A percentile compares a stretch with the other conserved stretches of the same genome.
These are phyloP conservation scores for Penicillium fuscoglaucum DNA, from an alignment of 2,329 filamentous ascomycete genomes.

Conservation along the genomic window DNA sequence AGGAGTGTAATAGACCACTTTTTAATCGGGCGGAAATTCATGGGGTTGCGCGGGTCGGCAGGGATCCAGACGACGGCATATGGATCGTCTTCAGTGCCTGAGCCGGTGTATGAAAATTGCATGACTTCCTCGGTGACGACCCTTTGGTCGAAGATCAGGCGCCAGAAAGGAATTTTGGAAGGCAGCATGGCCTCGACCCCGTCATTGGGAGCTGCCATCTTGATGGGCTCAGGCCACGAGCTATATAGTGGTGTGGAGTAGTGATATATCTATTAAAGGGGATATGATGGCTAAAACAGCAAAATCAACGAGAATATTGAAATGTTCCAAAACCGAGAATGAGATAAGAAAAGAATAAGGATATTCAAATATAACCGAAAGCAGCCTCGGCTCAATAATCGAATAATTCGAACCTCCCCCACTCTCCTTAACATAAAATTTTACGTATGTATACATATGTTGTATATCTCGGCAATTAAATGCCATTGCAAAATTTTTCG, in stretches of 20 bases:
- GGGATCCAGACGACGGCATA: conserved; percentile 69
- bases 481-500: not conserved
- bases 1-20: conserved; percentile 68
- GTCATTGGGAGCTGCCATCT: conserved; percentile 6
- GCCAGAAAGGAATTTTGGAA: conserved; percentile 47
- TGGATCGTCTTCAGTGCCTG: conserved; percentile 66
- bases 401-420: not conserved
- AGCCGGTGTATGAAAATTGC: conserved; percentile 57
- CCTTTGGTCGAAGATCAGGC: conserved; percentile 58
- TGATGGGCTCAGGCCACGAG: not conserved
- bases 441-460: too few species aligned
- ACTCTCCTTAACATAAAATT: too few species aligned
- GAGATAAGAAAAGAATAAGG: not conserved
- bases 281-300: not conserved
- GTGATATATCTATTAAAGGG: not conserved
- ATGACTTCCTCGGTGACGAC: conserved; percentile 60
- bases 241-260: not conserved
- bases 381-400: conserved; percentile 4
- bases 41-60: conserved; percentile 66
- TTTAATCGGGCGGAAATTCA: conserved; percentile 55
- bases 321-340: not conserved
- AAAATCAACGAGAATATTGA: not conserved
- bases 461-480: not conserved
- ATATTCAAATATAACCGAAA: conserved; percentile 1
- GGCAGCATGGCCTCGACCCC: conserved; percentile 17